phyloP scores from a whole-genome alignment of 2,329 filamentous ascomycete species.

The Mollisia scopiformis region DNA sequence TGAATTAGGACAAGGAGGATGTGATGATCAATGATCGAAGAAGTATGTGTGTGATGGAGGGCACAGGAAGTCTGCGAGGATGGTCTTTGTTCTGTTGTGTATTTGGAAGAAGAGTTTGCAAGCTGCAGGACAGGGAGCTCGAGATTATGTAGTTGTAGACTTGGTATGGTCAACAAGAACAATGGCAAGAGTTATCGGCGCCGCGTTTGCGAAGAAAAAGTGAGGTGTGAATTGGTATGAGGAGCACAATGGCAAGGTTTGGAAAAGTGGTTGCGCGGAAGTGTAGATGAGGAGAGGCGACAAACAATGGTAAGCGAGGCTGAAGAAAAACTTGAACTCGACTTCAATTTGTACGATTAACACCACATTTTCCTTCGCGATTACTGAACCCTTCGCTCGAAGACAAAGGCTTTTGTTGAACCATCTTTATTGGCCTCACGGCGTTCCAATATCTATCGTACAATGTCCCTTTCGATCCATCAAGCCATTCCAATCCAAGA shows the following conservation, averaged over 20 bases:
- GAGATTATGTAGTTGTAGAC: neutral
- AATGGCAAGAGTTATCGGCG: too few species aligned
- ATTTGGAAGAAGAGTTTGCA: neutral
- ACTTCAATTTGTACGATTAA: too few species aligned
- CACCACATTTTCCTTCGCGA: neutral
- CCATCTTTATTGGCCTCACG: neutral
- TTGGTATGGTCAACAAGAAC: neutral
- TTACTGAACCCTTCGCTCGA: neutral
- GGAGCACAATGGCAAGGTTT: neutral
- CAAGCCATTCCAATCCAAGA: neutral
- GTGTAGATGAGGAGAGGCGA: neutral
- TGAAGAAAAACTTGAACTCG: too few species aligned
- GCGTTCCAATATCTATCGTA: neutral
- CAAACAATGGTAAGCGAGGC: neutral
- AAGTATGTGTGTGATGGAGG: neutral
- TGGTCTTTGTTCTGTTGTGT: neutral
- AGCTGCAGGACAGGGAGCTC: neutral
- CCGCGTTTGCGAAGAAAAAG: neutral
- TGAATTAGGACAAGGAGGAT: neutral
- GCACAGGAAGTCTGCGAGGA: neutral
- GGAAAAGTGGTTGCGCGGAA: neutral
- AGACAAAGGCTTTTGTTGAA: neutral
- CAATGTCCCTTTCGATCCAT: neutral
- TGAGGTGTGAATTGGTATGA: neutral
- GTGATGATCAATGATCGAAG: neutral